These are phyloP conservation scores for Beta lomatogona DNA, from an alignment of 179 eudicot genomes.

Conservation along the genomic window DNA sequence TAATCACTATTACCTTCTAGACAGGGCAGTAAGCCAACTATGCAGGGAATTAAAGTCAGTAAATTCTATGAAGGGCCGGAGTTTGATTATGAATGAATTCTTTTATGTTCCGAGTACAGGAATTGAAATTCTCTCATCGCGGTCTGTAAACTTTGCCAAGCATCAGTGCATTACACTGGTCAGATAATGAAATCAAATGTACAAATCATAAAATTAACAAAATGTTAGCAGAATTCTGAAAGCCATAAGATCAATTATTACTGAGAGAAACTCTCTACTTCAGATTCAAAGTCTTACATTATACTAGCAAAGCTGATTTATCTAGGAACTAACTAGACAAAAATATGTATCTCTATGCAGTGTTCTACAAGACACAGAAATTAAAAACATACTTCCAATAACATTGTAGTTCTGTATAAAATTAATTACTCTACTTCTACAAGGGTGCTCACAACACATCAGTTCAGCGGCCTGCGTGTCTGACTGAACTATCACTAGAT, in stretches of 20 bases:
- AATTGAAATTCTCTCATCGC: neutral
- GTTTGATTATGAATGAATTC: neutral
- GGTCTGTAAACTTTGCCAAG: no score
- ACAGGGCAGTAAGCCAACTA: neutral
- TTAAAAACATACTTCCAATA: neutral
- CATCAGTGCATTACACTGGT: no score
- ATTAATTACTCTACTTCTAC: neutral
- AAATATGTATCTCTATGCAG: neutral
- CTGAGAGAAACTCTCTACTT: neutral
- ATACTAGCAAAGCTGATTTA: neutral
- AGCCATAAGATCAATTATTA: neutral
- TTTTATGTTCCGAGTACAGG: neutral
- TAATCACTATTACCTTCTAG: neutral
- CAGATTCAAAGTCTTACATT: neutral
- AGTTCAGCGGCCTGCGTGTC: conserved; percentile 3
- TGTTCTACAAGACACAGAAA: neutral
- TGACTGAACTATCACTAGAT: conserved; percentile 2
- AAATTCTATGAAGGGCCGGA: neutral
- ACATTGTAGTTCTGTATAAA: neutral
- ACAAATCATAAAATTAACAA: neutral
- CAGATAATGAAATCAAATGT: neutral
- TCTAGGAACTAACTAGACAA: neutral
- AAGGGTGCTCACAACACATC: neutral
- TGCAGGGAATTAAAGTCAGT: neutral
- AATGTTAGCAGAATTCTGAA: neutral